A percentile compares a stretch with the other conserved stretches of the same genome.
These are phyloP conservation scores for Albophoma yamanashiensis DNA, from an alignment of 2,329 filamentous ascomycete species.

Conservation along the genomic window DNA sequence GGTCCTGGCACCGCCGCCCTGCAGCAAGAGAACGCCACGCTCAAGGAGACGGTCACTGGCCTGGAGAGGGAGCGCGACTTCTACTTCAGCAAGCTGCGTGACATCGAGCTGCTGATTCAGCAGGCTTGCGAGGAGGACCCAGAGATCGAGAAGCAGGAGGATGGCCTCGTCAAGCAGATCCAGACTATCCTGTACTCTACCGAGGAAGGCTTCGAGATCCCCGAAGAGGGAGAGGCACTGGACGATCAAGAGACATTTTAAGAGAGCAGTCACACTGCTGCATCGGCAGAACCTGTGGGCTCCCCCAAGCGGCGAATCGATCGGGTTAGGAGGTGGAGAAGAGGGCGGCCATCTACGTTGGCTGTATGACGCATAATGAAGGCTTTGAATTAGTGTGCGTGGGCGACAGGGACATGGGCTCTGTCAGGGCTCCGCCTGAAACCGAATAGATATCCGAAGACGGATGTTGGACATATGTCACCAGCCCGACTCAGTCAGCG, in stretches of 20 bases:
- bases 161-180: slow-evolving; percentile 87
- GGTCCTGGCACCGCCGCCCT: slow-evolving; percentile 60
- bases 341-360: background rate
- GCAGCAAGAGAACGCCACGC: slow-evolving; percentile 71
- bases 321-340: background rate
- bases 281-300: slow-evolving; percentile 1
- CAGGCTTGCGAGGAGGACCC: slow-evolving; percentile 87
- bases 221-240: slow-evolving; percentile 59
- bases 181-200: slow-evolving; percentile 96
- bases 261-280: slow-evolving; percentile 2
- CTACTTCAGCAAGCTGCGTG: slow-evolving; percentile 96
- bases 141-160: slow-evolving; percentile 87
- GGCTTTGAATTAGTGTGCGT: slow-evolving; percentile 1
- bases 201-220: slow-evolving; percentile 87
- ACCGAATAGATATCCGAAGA: background rate
- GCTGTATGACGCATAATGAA: slow-evolving; percentile 3
- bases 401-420: background rate
- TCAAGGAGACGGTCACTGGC: slow-evolving; percentile 92
- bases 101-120: slow-evolving; percentile 92
- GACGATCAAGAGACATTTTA: slow-evolving; percentile 77
- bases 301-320: background rate
- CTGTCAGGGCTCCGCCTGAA: background rate
- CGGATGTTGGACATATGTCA: background rate
- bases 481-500: background rate
- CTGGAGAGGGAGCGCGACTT: slow-evolving; percentile 96